Percentiles rank a stretch among this genome's conserved stretches.
These are phyloP conservation scores for Trichoderma sp. DNA, from an alignment of 2,329 filamentous ascomycete genomes.

Conservation along the genomic window DNA sequence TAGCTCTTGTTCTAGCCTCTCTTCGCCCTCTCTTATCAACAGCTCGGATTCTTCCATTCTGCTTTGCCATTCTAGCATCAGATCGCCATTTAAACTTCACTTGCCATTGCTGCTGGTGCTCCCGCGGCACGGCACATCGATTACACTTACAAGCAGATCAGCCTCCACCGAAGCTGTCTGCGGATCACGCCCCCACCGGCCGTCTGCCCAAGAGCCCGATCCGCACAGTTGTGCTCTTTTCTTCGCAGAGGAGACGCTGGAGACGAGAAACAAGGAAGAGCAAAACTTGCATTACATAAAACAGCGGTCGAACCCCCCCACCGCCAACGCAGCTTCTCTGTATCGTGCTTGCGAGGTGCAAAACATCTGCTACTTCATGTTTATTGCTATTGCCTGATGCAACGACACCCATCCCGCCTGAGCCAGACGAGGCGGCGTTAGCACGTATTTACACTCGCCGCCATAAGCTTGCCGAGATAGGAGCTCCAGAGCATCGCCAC, in stretches of 20 bases:
- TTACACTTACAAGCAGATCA: slow-evolving; percentile 3
- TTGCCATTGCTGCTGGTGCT: background rate
- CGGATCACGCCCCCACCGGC: slow-evolving; percentile 25
- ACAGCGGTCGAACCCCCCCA: background rate
- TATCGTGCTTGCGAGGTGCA: background rate
- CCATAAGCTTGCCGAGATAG: slow-evolving; percentile 29
- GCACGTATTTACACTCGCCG: slow-evolving; percentile 24
- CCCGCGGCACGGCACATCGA: background rate
- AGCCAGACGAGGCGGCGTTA: slow-evolving; percentile 22
- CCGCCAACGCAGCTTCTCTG: background rate
- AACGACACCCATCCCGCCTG: background rate
- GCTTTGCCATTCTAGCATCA: background rate
- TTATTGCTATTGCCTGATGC: slow-evolving; percentile 5
- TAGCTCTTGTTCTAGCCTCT: background rate
- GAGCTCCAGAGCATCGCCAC: slow-evolving; percentile 27
- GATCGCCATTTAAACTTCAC: background rate
- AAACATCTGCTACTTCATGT: background rate
- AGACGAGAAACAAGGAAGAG: background rate
- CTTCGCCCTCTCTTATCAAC: background rate
- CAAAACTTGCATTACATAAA: background rate
- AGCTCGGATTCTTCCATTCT: background rate
- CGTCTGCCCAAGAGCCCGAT: slow-evolving; percentile 9
- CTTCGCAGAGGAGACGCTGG: background rate
- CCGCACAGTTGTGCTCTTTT: slow-evolving; percentile 1
- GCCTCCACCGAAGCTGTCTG: slow-evolving; percentile 7